Conservation (phyloP, 2,329 filamentous ascomycete species). For the Cladobotryum mycophilum region DNA sequence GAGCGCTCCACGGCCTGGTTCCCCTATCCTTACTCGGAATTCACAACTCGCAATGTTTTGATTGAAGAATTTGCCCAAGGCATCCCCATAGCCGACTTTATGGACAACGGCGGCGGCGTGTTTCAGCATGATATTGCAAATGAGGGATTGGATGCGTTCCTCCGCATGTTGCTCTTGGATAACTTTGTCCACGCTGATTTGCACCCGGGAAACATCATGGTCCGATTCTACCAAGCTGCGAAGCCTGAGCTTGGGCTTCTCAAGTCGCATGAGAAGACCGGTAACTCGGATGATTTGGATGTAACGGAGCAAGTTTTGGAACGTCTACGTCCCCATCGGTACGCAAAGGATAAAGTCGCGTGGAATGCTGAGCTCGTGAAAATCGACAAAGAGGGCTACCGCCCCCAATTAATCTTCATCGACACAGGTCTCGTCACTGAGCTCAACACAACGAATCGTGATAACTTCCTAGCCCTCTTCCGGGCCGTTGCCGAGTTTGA, state of each 20-base stretch:
- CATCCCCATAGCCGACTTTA: constrained; percentile 82
- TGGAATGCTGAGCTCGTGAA: constrained; percentile 71
- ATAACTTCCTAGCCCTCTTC: constrained; percentile 93
- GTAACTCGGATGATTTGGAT: constrained; percentile 52
- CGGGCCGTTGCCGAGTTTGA: constrained; percentile 94
- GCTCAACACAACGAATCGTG: constrained; percentile 76
- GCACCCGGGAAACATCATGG: constrained; percentile 98
- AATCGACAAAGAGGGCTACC: constrained; percentile 81
- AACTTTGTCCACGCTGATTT: constrained; percentile 97
- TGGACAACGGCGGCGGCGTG: constrained; percentile 84
- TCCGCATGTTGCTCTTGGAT: constrained; percentile 93
- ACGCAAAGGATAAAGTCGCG: constrained; percentile 53
- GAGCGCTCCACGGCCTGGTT: constrained; percentile 92
- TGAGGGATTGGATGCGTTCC: constrained; percentile 89
- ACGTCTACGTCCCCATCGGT: constrained; percentile 66
- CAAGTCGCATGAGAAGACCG: constrained; percentile 26
- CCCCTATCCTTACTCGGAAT: constrained; percentile 86
- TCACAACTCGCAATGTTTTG: constrained; percentile 84
- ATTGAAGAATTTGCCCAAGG: constrained; percentile 96
- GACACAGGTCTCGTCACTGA: constrained; percentile 95
- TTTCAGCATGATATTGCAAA: constrained; percentile 94
- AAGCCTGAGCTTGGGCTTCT: constrained; percentile 53
- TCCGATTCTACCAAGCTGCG: constrained; percentile 87
- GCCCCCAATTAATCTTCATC: constrained; percentile 94
- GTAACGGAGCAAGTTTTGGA: constrained; percentile 83